Percentiles rank a stretch among this genome's conserved stretches.
Evolutionary conservation across 805 yeast species (phyloP).

Genomic region (Clavispora carvajalis): DNA sequence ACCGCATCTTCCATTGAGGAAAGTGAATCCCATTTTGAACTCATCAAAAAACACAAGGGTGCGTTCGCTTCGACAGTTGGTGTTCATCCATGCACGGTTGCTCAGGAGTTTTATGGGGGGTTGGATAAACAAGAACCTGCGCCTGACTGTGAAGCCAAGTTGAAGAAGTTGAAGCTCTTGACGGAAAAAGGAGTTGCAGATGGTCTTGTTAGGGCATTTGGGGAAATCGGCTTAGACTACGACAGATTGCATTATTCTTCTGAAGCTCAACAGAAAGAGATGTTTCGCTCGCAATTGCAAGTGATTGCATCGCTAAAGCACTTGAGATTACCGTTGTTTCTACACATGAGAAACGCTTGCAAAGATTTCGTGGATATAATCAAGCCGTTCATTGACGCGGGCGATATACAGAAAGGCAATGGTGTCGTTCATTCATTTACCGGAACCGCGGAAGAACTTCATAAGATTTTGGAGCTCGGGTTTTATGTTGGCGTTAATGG

Average conservation of each 20-base stretch:
- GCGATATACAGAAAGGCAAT: conserved; percentile 36
- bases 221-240: conserved; percentile 94
- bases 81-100: conserved; percentile 90
- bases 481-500: conserved; percentile 85
- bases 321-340: conserved; percentile 67
- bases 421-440: conserved; percentile 97
- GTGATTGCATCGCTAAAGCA: conserved; percentile 40
- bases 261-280: conserved; percentile 57
- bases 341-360: conserved; percentile 85
- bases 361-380: conserved; percentile 69
- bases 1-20: conserved; percentile 81
- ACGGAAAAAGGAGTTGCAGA: conserved; percentile 41
- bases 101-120: conserved; percentile 31
- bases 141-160: conserved; percentile 34
- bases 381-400: conserved; percentile 52
- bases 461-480: conserved; percentile 50
- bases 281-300: conserved; percentile 71
- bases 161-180: conserved; percentile 45
- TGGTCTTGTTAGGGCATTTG: conserved; percentile 73
- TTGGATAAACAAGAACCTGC: conserved; percentile 32
- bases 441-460: conserved; percentile 65
- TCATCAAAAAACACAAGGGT: conserved; percentile 40
- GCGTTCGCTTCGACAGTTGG: conserved; percentile 70
- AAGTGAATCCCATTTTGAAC: conserved; percentile 52
- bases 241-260: conserved; percentile 80